Conservation (phyloP, 768 basidiomycete genomes). For the Porpolomopsis calyptriformis region DNA sequence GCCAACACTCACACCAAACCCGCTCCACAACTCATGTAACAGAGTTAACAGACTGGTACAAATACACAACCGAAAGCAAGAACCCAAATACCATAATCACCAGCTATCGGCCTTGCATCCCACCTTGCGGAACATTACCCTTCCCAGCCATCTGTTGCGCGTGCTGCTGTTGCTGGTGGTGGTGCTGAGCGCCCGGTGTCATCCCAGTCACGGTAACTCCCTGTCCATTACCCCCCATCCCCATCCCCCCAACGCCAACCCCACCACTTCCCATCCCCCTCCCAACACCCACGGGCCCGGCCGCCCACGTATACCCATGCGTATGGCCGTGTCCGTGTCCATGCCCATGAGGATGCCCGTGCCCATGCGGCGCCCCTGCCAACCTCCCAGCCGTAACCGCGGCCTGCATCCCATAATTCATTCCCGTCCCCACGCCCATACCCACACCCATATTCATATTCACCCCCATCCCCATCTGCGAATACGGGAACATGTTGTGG, state of each 20-base stretch:
- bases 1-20: no score
- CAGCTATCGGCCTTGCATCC: background rate
- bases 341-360: no score
- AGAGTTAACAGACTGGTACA: no score
- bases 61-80: no score
- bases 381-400: slow-evolving; percentile 3
- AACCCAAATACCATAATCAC: no score
- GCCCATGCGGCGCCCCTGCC: no score
- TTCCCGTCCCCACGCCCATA: no score
- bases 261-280: slow-evolving; percentile 5
- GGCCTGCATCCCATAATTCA: slow-evolving; percentile 5
- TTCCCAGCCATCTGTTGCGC: background rate
- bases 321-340: no score
- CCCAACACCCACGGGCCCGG: slow-evolving; percentile 3
- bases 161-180: background rate
- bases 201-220: background rate
- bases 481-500: slow-evolving; percentile 6
- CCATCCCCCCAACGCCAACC: no score
- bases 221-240: slow-evolving; percentile 4
- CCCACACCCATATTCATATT: background rate
- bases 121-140: background rate
- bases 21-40: no score
- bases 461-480: slow-evolving; percentile 1
- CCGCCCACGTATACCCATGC: slow-evolving; percentile 2
- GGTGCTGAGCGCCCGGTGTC: background rate